phyloP scores from a whole-genome alignment of 768 basidiomycete species.

The Austroboletus eburneus region DNA sequence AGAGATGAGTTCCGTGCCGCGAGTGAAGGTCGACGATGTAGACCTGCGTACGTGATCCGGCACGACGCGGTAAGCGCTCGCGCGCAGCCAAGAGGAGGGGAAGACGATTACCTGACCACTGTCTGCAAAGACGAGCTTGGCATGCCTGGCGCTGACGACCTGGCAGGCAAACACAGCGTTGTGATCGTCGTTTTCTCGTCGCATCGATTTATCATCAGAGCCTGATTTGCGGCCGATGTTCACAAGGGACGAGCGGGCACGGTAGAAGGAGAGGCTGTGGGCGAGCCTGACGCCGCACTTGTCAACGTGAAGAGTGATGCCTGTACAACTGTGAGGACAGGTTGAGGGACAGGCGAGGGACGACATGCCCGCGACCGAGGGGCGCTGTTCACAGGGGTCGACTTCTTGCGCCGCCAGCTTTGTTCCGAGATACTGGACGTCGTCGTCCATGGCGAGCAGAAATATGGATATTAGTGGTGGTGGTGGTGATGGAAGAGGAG shows the following conservation, averaged over 20 bases:
- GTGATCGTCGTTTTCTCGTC: slow-evolving; percentile 37
- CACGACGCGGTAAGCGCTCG: slow-evolving; percentile 14
- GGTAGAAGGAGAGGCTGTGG: slow-evolving; percentile 49
- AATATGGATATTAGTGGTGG: not conserved
- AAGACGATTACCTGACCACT: slow-evolving; percentile 53
- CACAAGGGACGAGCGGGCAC: slow-evolving; percentile 46
- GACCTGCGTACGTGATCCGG: slow-evolving; percentile 42
- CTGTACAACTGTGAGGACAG: slow-evolving; percentile 32
- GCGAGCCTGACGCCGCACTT: slow-evolving; percentile 42
- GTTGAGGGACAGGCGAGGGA: slow-evolving; percentile 7
- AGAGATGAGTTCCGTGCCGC: slow-evolving; percentile 73
- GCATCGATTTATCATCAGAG: slow-evolving; percentile 38
- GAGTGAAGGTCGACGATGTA: slow-evolving; percentile 68
- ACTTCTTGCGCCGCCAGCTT: slow-evolving; percentile 27
- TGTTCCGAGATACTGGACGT: slow-evolving; percentile 57
- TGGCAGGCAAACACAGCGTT: slow-evolving; percentile 69
- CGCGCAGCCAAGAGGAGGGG: slow-evolving; percentile 13
- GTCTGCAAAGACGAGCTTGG: slow-evolving; percentile 70
- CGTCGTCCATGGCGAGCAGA: slow-evolving; percentile 45
- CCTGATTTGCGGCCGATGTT: slow-evolving; percentile 67
- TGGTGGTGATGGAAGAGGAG: not conserved
- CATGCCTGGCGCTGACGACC: slow-evolving; percentile 76
- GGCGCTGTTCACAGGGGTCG: slow-evolving; percentile 23
- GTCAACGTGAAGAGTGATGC: slow-evolving; percentile 57
- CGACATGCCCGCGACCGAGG: slow-evolving; percentile 43